These are phyloP conservation scores for Fusarium falciforme DNA, from an alignment of 2,329 filamentous ascomycete genomes.

Conservation along the genomic window DNA sequence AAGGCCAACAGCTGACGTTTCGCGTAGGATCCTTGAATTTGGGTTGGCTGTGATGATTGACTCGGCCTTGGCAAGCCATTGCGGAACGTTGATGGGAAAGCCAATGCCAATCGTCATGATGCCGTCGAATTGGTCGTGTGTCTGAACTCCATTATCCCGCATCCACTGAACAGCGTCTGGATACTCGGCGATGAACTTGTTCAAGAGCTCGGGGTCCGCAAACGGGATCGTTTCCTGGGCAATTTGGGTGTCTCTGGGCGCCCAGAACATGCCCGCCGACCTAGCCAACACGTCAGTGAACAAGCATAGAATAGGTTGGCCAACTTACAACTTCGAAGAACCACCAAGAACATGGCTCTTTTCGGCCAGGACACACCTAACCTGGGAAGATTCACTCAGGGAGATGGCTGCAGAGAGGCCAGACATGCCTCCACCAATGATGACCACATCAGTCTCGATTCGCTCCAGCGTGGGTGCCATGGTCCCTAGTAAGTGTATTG, in stretches of 20 bases:
- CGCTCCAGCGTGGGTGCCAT: background rate
- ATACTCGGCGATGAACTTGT: constrained; percentile 20
- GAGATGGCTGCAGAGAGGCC: constrained; percentile 20
- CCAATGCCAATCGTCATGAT: constrained; percentile 30
- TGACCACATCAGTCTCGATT: constrained; percentile 22
- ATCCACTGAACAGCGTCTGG: constrained; percentile 22
- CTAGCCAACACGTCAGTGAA: background rate
- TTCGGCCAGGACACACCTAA: constrained; percentile 12
- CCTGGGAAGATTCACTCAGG: background rate
- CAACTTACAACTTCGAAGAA: constrained; percentile 16
- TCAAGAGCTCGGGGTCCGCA: constrained; percentile 14
- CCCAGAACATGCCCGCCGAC: constrained; percentile 30
- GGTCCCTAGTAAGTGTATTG: background rate
- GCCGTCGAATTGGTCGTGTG: constrained; percentile 22
- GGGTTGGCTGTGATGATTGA: constrained; percentile 12
- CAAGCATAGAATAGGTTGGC: background rate
- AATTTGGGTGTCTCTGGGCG: constrained; percentile 1
- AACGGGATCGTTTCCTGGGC: constrained; percentile 15
- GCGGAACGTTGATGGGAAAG: constrained; percentile 23
- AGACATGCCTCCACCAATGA: constrained; percentile 27
- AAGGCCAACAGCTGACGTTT: constrained; percentile 14
- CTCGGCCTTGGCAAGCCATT: constrained; percentile 23
- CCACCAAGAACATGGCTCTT: constrained; percentile 17
- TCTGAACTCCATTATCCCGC: constrained; percentile 17
- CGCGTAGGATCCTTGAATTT: background rate